Percentiles rank a stretch among this genome's conserved stretches.
Evolutionary conservation across 2,329 filamentous ascomycete genomes (phyloP).

Genomic region (Pleurostoma richardsiae): DNA sequence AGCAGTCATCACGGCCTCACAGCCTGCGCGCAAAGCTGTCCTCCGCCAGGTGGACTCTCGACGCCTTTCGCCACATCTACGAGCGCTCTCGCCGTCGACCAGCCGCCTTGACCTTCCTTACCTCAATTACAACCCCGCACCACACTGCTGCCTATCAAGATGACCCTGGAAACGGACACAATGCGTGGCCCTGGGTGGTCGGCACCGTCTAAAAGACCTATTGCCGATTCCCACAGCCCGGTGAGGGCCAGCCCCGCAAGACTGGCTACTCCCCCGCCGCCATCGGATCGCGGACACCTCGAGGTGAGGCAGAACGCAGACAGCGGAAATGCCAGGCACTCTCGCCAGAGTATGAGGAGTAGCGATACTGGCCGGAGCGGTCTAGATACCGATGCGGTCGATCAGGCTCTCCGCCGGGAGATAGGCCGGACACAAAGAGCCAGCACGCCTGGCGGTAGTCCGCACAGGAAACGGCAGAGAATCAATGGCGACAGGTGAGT

Average conservation of each 20-base stretch:
- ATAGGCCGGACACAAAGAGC: conserved; percentile 45
- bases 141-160: neutral
- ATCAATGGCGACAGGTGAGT: conserved; percentile 59
- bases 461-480: conserved; percentile 53
- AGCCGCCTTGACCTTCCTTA: neutral
- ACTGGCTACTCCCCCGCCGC: conserved; percentile 18
- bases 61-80: neutral
- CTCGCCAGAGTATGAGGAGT: conserved; percentile 27
- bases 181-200: neutral
- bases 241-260: conserved; percentile 10
- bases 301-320: conserved; percentile 36
- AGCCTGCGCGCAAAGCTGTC: neutral
- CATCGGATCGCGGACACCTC: conserved; percentile 34
- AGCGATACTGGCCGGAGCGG: conserved; percentile 28
- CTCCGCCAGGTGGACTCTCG: neutral
- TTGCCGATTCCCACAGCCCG: neutral
- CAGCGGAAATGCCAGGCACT: conserved; percentile 21
- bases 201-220: neutral
- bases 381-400: conserved; percentile 44
- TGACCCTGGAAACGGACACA: neutral
- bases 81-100: neutral
- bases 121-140: neutral
- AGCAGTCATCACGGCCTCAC: neutral
- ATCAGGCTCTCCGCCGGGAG: conserved; percentile 46
- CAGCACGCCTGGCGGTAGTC: conserved; percentile 47